Evolutionary conservation across 768 basidiomycete genomes (phyloP).

Genomic region (Boletus speciosus): DNA sequence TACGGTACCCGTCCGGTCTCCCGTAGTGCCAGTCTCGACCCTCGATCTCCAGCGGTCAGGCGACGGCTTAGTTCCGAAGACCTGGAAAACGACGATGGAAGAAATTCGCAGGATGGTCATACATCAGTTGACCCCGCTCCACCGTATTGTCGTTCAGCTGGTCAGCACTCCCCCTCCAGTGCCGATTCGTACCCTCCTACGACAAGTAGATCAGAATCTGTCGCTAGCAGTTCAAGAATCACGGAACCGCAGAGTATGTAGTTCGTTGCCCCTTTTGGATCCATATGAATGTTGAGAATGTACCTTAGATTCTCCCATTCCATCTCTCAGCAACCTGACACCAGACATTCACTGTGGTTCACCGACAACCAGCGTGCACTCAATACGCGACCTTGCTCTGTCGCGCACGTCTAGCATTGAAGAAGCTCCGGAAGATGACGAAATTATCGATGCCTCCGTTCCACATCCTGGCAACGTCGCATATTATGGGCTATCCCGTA

Average conservation of each 20-base stretch:
- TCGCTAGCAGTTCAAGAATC: slow-evolving; percentile 9
- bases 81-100: background rate
- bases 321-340: background rate
- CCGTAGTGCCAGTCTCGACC: slow-evolving; percentile 13
- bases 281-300: background rate
- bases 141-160: slow-evolving; percentile 26
- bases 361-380: slow-evolving; percentile 8
- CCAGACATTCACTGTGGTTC: slow-evolving; percentile 5
- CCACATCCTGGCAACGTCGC: slow-evolving; percentile 3
- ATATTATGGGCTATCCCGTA: slow-evolving; percentile 14
- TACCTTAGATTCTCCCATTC: slow-evolving; percentile 11
- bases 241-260: slow-evolving; percentile 10
- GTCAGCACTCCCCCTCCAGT: background rate
- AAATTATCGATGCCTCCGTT: slow-evolving; percentile 6
- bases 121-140: slow-evolving; percentile 26
- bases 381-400: slow-evolving; percentile 2
- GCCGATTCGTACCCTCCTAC: background rate
- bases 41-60: slow-evolving; percentile 3
- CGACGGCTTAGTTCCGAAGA: slow-evolving; percentile 10
- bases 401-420: slow-evolving; percentile 44
- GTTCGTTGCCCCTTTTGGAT: background rate
- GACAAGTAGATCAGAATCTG: slow-evolving; percentile 5
- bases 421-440: slow-evolving; percentile 36
- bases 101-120: background rate
- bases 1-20: background rate